These are phyloP conservation scores for Lizonia empirigonia DNA, from an alignment of 2,329 filamentous ascomycete genomes.

Conservation along the genomic window DNA sequence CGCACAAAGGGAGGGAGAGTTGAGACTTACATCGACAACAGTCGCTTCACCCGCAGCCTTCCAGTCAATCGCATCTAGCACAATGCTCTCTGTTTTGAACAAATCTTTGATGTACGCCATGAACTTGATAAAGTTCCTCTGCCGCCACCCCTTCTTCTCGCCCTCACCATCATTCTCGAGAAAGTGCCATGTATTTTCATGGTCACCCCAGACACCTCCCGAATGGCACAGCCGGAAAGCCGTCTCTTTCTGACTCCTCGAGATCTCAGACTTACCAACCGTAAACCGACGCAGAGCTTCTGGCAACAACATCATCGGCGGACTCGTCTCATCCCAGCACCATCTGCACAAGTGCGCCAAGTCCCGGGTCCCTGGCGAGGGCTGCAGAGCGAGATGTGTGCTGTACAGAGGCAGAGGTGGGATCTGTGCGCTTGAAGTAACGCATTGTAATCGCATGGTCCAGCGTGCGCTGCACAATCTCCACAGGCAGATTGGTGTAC, in stretches of 20 bases:
- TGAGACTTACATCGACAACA: slow-evolving; percentile 36
- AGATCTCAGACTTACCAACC: slow-evolving; percentile 32
- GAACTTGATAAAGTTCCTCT: slow-evolving; percentile 39
- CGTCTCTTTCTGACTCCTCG: slow-evolving; percentile 31
- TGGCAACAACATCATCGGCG: slow-evolving; percentile 37
- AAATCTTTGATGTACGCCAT: slow-evolving; percentile 45
- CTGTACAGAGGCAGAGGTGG: slow-evolving; percentile 20
- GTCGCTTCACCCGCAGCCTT: slow-evolving; percentile 28
- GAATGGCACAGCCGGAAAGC: slow-evolving; percentile 39
- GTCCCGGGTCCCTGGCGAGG: slow-evolving; percentile 31
- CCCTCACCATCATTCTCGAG: slow-evolving; percentile 41
- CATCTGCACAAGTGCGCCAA: slow-evolving; percentile 34
- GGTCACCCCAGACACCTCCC: slow-evolving; percentile 32
- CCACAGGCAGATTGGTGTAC: slow-evolving; percentile 33
- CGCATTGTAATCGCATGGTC: slow-evolving; percentile 45
- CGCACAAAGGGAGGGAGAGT: background rate
- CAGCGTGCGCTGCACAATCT: slow-evolving; percentile 39
- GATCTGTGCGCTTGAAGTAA: slow-evolving; percentile 40
- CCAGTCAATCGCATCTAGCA: slow-evolving; percentile 38
- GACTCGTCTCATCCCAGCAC: slow-evolving; percentile 33
- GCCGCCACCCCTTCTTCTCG: slow-evolving; percentile 39
- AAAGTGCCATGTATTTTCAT: slow-evolving; percentile 35
- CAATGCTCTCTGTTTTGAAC: slow-evolving; percentile 35
- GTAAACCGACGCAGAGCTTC: slow-evolving; percentile 36
- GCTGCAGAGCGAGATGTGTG: slow-evolving; percentile 41